Base-by-base conservation (phyloP, 1,284 basidiomycete genomes). In the Termitomyces sp. region DNA sequence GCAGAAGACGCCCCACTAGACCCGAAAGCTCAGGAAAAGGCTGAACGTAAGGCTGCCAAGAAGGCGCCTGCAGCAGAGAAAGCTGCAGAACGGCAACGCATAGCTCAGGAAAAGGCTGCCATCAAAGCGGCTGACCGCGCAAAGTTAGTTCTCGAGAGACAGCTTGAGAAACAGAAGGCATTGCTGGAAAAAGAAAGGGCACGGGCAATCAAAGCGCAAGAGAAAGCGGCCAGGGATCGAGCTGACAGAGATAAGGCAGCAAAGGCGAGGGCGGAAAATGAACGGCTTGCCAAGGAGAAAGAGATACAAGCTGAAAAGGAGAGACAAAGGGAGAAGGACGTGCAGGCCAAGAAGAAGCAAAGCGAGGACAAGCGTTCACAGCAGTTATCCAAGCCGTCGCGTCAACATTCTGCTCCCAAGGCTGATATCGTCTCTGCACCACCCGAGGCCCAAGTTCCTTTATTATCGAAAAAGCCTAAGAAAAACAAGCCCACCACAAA, bases 401-500 rank as follows among this genome's bases (percentile, higher is more conserved):
- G 71, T 43, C 53, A 63, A 15, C 58, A 59, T 28, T 49, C 61
- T 44, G 31, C 52, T 15, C 44, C 50, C 19, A 59, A 55, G 53
- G 24, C 60, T 45, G 41, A 53, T 15, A 47, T 50, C 24, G 53
- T 53, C 51, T 21, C 48, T 41, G 30, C 68, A 1, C 77, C 78
- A 41, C 69, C 72, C 33, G 63, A 67, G 7, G 62, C 75, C 1
- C 88, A 89, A 64, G 81, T 81, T 15, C 88, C 88, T 15, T 78
- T 90, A 38, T 72, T 89, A 36, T 90, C 88, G 21, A 89, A 83
- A 67, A 83, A 88, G 70, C 85, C 88, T 3, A 90, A 88, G 76
- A 90, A 90, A 69, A 88, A 76, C 63, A 90, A 84, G 63, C 85
- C 87, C 0, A 63, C 76, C 46, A 59, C 80, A 52, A 86, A 84